Percentiles rank a stretch among this genome's conserved stretches.
Evolutionary conservation across 306 rosid species (phyloP).

Genomic region (Betula pendula): DNA sequence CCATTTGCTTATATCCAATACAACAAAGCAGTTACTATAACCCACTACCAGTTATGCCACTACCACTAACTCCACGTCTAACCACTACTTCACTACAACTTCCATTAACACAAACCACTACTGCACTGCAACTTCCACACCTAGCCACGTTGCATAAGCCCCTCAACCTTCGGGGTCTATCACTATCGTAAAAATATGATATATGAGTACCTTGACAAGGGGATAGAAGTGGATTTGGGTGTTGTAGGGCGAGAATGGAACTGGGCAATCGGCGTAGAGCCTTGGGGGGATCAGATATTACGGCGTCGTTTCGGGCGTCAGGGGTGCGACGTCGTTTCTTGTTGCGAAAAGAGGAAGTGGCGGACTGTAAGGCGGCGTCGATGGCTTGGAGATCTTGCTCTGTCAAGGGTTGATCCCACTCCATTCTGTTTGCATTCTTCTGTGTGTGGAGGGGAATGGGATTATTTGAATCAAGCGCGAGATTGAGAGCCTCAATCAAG

Average conservation of each 20-base stretch:
- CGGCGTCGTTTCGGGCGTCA: not conserved
- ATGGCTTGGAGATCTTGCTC: slow-evolving; percentile 63
- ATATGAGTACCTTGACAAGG: slow-evolving; percentile 48
- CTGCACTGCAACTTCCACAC: too few relatives aligned
- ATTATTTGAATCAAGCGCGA: not conserved
- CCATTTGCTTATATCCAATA: too few relatives aligned
- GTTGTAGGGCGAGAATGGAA: slow-evolving; percentile 63
- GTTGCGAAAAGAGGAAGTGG: slow-evolving; percentile 23
- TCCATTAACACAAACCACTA: too few relatives aligned
- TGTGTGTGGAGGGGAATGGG: not conserved
- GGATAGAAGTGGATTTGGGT: slow-evolving; percentile 43
- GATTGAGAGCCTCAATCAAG: not conserved
- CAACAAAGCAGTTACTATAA: too few relatives aligned
- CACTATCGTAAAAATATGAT: not conserved
- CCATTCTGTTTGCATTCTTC: not conserved
- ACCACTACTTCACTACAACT: too few relatives aligned
- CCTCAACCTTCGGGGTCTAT: too few relatives aligned
- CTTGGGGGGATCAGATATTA: slow-evolving; percentile 3
- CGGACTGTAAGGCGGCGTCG: slow-evolving; percentile 52
- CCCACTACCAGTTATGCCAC: too few relatives aligned
- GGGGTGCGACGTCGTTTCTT: slow-evolving; percentile 32
- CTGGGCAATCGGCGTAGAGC: slow-evolving; percentile 57
- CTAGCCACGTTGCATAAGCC: too few relatives aligned
- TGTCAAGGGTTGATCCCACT: slow-evolving; percentile 52
- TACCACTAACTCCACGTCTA: too few relatives aligned